Base-by-base conservation (phyloP, 352 stramenopile genomes). In the Pythium brassicae region DNA sequence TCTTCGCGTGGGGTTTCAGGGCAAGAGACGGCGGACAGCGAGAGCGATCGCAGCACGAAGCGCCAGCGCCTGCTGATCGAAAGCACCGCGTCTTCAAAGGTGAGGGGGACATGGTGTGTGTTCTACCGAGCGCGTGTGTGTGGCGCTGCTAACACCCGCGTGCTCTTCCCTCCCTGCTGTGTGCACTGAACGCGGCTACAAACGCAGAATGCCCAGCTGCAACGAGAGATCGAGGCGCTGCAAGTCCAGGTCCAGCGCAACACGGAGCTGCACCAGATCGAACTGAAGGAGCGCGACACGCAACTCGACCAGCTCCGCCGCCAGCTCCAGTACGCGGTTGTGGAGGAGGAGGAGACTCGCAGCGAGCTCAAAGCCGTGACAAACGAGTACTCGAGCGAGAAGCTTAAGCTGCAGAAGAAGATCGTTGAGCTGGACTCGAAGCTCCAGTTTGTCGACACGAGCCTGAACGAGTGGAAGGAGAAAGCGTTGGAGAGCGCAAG, bases 351-450 rank as follows among this genome's bases (percentile, higher is more conserved):
- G 25, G 65, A 83, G 50, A 78, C 78, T 17, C 72, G 79, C 12
- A 65, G 71, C 39, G 77, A 94, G 62, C 66, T 92, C 1, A 85
- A 84, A 50, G 63, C 49, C 5, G 53, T 71, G 17, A 82, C 66
- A 2, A 82, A 70, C 37, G 68, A 86, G 50, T 66, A 75, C 48
- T 69, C 80, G 42, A 76, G 53, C 15, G 76, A 89, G 57, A 83
- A 83, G 49, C 61, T 92, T 20, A 46, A 74, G 51, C 44, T 85
- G 26, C 69, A 89, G 50, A 90, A 89, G 59, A 86, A 76, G 59
- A 66, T 83, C 34, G 79, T 88, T 9, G 79, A 92, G 55, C 58
- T 88, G 50, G 78, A 90, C 49, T 76, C 82, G 4, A 77, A 87
- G 55, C 46, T 94, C 39, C 62, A 76, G 35, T 77, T 91, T 50